Conservation (phyloP, 2,329 filamentous ascomycete genomes). For the Ilyonectria sp. region DNA sequence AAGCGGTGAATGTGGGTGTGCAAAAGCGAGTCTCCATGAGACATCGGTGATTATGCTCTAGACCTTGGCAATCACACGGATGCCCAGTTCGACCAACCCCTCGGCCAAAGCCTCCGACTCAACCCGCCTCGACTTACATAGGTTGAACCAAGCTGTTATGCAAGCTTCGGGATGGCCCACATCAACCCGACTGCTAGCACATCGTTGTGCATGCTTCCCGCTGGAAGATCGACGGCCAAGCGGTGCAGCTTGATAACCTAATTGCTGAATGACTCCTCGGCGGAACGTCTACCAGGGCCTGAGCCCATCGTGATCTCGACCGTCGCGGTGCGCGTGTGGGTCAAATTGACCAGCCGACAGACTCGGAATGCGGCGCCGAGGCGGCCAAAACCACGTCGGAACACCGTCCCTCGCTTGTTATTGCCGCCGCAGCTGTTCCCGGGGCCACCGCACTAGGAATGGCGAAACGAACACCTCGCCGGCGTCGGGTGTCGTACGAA, state of each 20-base stretch:
- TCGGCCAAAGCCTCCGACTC: background rate
- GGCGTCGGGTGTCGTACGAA: background rate
- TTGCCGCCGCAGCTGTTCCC: constrained; percentile 12
- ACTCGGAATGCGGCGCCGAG: constrained; percentile 30
- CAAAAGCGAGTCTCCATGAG: constrained; percentile 3
- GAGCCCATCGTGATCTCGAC: constrained; percentile 14
- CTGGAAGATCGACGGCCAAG: constrained; percentile 24
- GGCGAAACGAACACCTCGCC: constrained; percentile 10
- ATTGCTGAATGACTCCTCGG: constrained; percentile 14
- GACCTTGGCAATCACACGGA: constrained; percentile 1
- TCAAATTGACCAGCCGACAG: constrained; percentile 8
- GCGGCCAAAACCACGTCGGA: constrained; percentile 10
- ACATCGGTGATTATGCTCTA: constrained; percentile 9
- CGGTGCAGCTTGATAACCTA: constrained; percentile 3
- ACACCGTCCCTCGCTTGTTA: constrained; percentile 8
- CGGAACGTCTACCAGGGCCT: constrained; percentile 21
- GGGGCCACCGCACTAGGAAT: background rate
- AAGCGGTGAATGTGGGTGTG: constrained; percentile 15
- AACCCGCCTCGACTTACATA: constrained; percentile 1
- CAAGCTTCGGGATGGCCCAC: constrained; percentile 20
- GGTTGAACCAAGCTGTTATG: background rate
- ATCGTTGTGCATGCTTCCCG: constrained; percentile 14
- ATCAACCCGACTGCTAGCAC: constrained; percentile 14
- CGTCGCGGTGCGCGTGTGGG: constrained; percentile 21
- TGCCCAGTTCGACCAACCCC: background rate